Conservation (phyloP, 2,329 filamentous ascomycete species). For the Cyphellophora attinorum region DNA sequence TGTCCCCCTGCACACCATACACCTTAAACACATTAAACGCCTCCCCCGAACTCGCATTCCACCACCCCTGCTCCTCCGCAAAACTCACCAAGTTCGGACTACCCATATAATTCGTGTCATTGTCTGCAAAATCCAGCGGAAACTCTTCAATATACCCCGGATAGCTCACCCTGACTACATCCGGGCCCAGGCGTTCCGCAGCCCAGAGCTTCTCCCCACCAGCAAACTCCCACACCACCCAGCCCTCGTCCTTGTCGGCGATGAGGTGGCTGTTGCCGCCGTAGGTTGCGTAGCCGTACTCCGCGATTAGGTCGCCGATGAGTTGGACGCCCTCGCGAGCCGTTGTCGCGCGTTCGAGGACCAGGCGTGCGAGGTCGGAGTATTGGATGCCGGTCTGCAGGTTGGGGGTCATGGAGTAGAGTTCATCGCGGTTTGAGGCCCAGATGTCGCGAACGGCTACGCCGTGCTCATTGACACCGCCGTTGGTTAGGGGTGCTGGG, state of each 20-base stretch:
- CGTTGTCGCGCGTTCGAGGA: neutral
- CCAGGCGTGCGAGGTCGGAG: neutral
- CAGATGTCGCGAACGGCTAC: neutral
- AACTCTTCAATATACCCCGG: constrained; percentile 1
- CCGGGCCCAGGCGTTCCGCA: neutral
- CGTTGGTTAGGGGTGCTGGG: neutral
- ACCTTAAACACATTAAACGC: neutral
- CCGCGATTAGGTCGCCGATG: neutral
- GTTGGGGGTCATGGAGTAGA: neutral
- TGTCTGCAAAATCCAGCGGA: neutral
- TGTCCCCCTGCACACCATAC: neutral
- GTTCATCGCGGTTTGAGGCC: neutral
- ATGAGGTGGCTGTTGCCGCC: neutral
- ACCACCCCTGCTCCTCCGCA: neutral
- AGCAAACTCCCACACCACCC: neutral
- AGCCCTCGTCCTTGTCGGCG: neutral
- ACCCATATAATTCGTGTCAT: neutral
- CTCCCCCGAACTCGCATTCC: neutral
- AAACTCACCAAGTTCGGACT: neutral
- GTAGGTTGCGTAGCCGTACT: neutral
- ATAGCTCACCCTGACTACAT: neutral
- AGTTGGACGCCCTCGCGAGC: neutral
- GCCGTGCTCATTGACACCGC: neutral
- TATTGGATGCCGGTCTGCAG: neutral
- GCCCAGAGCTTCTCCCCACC: neutral